Conservation (phyloP, 2,329 filamentous ascomycete species). For the Lecanosticta acicola region DNA sequence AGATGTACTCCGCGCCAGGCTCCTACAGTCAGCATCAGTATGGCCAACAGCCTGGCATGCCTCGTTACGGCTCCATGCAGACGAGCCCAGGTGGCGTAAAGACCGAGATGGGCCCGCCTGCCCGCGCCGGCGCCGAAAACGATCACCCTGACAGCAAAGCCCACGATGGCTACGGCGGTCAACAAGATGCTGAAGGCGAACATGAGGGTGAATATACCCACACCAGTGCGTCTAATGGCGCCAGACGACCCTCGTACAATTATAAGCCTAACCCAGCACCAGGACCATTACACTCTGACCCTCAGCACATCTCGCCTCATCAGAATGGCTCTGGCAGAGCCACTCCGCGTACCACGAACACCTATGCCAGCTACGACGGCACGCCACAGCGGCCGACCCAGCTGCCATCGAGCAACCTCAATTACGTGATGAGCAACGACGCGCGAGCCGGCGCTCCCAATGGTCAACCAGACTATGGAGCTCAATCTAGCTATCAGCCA, state of each 20-base stretch:
- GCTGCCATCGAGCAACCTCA: constrained; percentile 71
- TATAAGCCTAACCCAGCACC: constrained; percentile 65
- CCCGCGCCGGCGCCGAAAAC: constrained; percentile 53
- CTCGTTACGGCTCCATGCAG: constrained; percentile 56
- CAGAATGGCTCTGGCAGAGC: constrained; percentile 76
- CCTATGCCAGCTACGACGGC: constrained; percentile 67
- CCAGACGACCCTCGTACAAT: constrained; percentile 67
- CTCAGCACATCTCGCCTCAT: constrained; percentile 80
- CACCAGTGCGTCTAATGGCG: constrained; percentile 64
- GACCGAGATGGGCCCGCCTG: constrained; percentile 81
- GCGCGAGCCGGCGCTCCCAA: constrained; percentile 50
- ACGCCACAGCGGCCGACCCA: constrained; percentile 67
- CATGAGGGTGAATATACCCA: constrained; percentile 77
- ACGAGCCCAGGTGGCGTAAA: constrained; percentile 59
- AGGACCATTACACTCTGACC: constrained; percentile 59
- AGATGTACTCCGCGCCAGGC: constrained; percentile 69
- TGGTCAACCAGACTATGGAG: constrained; percentile 51
- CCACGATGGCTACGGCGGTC: constrained; percentile 53
- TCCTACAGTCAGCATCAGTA: constrained; percentile 43
- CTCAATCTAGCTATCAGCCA: constrained; percentile 60
- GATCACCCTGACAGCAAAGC: constrained; percentile 63
- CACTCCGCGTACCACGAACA: constrained; percentile 72
- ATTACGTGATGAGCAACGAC: constrained; percentile 79
- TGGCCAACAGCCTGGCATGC: constrained; percentile 64
- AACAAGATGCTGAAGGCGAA: constrained; percentile 33